Evolutionary conservation across 164 flowering plant species (phyloP).

Genomic region (Stephania yunnanensis): DNA sequence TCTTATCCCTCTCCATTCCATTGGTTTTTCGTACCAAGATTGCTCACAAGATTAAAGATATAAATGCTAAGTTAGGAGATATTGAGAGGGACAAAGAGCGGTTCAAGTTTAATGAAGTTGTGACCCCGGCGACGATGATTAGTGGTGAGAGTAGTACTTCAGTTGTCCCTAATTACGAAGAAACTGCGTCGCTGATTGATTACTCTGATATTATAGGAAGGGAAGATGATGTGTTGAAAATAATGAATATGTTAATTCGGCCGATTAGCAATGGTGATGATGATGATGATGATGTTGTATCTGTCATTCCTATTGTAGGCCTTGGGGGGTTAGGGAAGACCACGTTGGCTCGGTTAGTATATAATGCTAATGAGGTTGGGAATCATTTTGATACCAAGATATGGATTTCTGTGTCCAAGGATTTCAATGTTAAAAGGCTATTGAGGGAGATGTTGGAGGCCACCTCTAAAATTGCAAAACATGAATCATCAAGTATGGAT

Average conservation of each 20-base stretch:
- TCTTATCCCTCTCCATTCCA: not conserved
- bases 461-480: not conserved
- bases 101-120: not conserved
- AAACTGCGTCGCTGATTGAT: not conserved
- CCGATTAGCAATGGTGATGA: not conserved
- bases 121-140: too few relatives aligned
- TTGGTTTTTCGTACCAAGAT: not conserved
- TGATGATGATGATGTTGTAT: not conserved
- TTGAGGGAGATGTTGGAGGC: not conserved
- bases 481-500: not conserved
- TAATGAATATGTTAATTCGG: not conserved
- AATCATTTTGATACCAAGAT: not conserved
- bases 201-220: not conserved
- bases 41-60: not conserved
- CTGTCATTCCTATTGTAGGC: not conserved
- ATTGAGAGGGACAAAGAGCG: not conserved
- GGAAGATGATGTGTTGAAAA: not conserved
- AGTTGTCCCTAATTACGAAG: not conserved
- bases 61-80: not conserved
- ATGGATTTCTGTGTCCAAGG: not conserved
- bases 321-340: conserved; percentile 3
- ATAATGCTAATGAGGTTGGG: not conserved
- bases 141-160: too few relatives aligned
- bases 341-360: not conserved
- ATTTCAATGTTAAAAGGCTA: not conserved